phyloP scores from a whole-genome alignment of 1,284 basidiomycete species.

The Ustilago hordei region DNA sequence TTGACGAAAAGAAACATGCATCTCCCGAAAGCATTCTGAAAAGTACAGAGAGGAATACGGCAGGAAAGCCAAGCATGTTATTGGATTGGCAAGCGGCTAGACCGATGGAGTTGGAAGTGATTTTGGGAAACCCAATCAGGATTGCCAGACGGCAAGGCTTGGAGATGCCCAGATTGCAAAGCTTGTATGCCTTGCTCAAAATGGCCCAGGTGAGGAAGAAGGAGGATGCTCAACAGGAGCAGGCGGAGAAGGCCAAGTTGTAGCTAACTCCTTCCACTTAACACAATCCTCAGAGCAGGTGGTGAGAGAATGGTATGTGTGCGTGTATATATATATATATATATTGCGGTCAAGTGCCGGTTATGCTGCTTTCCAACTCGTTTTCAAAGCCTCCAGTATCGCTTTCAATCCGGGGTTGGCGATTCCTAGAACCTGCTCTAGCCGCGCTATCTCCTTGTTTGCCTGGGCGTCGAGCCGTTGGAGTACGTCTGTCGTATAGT shows the following conservation, averaged over 20 bases:
- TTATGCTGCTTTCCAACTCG: conserved; percentile 37
- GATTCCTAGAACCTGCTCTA: conserved; percentile 38
- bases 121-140: conserved; percentile 66
- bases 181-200: conserved; percentile 71
- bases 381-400: conserved; percentile 53
- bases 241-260: conserved; percentile 17
- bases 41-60: conserved; percentile 70
- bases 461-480: conserved; percentile 54
- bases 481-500: conserved; percentile 64
- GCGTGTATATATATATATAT: too few species aligned
- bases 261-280: too few species aligned
- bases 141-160: conserved; percentile 69
- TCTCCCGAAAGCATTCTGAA: conserved; percentile 70
- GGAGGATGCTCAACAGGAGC: conserved; percentile 27
- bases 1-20: conserved; percentile 68
- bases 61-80: conserved; percentile 71
- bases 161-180: conserved; percentile 70
- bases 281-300: background rate
- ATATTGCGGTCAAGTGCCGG: background rate
- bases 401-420: conserved; percentile 44
- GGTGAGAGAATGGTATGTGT: background rate
- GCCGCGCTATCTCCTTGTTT: conserved; percentile 39
- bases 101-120: conserved; percentile 71
- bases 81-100: conserved; percentile 70
- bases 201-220: conserved; percentile 66